Percentiles rank a stretch among this genome's conserved stretches.
Conservation (phyloP, 345 rosid genomes). For the Populus euphratica region DNA sequence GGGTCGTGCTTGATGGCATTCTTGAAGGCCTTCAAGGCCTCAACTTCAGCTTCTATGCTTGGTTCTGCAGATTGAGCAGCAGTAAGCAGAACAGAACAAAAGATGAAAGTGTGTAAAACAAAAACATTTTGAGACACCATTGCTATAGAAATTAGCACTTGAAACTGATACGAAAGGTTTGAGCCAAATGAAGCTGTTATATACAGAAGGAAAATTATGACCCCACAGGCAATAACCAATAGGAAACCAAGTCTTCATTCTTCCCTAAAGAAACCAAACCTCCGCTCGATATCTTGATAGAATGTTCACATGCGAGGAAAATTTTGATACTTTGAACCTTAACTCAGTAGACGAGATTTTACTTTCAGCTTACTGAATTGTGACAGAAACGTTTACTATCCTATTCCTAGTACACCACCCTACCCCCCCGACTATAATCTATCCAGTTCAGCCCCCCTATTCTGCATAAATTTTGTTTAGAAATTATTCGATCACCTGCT, state of each 20-base stretch:
- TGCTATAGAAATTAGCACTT: constrained; percentile 3
- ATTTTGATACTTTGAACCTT: no score
- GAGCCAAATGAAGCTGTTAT: constrained; percentile 3
- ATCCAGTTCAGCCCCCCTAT: no score
- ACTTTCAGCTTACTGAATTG: neutral
- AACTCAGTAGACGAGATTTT: neutral
- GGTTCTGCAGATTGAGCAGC: constrained; percentile 25
- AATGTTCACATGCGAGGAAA: neutral
- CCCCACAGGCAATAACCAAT: neutral
- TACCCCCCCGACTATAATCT: neutral
- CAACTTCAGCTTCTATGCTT: constrained; percentile 40
- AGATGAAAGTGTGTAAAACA: constrained; percentile 21
- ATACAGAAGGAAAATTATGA: neutral
- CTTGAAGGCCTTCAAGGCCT: constrained; percentile 61
- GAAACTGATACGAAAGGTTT: constrained; percentile 11
- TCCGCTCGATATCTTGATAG: neutral
- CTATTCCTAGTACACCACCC: neutral
- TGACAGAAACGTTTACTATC: neutral
- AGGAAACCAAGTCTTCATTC: neutral
- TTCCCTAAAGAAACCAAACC: neutral
- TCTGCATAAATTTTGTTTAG: no score
- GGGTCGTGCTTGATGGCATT: constrained; percentile 51
- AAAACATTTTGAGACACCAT: constrained; percentile 19
- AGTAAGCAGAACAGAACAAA: constrained; percentile 11
- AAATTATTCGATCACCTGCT: no score